Evolutionary conservation across 1,284 basidiomycete species (phyloP), one percentile per base, ranked within the genome.

Genomic region (Pseudozyma sp.): DNA sequence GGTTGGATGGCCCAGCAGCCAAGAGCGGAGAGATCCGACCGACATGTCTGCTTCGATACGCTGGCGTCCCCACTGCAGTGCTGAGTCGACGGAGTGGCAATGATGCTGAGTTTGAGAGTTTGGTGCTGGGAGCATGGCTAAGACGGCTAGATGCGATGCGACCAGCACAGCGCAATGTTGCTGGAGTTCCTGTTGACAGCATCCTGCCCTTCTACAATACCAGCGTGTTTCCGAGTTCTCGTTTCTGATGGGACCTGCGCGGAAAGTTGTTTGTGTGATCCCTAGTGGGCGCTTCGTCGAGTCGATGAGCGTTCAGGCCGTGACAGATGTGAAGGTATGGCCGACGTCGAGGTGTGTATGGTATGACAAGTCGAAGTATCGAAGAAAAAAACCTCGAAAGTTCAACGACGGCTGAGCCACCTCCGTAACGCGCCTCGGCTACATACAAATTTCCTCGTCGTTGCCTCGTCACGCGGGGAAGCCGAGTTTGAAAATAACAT

Each of bases 131-230:
- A 8, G 11, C 51, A 17, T 45, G 24, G 7, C 31, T 19, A 9
- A 51, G 49, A 7, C 48, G 54, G 29, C 35, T 48, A 29, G 29
- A 33, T n/a, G 52, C 44, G 17, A 58, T 19, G 29, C 55, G 44
- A 45, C 47, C 39, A 14, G 51, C 46, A 35, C 62, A 45, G 35
- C 67, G 60, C 35, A 59, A 53, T 19, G 55, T 47, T 7, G 24
- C 31, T 13, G 51, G 39, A 45, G 44, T 34, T 24, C 43, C 51
- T 19, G 51, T 48, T 17, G 67, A 43, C 39, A 54, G 35, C 67
- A 68, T 68, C 40, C 10, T 48, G 37, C 48, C 24, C 24, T 24
- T 24, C 24, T 24, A 24, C 24, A 24, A 24, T 24, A 24, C 24
- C 24, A 24, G 24, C 24, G 24, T 4, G 1, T 24, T 1, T 24